A percentile compares a stretch with the other conserved stretches of the same genome.
Conservation (phyloP, 495 filamentous ascomycete species). For the Cudoniella acicularis region DNA sequence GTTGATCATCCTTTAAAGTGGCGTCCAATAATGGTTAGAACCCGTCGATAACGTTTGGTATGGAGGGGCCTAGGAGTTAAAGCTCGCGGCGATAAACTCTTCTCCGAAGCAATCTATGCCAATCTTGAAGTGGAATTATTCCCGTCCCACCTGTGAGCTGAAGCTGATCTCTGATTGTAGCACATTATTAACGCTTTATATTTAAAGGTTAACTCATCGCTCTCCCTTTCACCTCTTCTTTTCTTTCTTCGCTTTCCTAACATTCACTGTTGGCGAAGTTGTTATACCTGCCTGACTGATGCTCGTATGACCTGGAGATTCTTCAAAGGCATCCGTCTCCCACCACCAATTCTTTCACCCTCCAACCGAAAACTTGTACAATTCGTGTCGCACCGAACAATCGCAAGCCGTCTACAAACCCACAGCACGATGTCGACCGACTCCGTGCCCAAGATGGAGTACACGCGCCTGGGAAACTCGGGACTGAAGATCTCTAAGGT, state of each 20-base stretch:
- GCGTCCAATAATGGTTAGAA: too few species aligned
- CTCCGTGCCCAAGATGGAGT: slow-evolving; percentile 39
- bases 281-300: too few species aligned
- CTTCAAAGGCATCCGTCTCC: background rate
- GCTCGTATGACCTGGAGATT: background rate
- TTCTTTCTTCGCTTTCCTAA: too few species aligned
- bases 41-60: background rate
- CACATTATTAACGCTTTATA: background rate
- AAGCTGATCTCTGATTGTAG: background rate
- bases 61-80: background rate
- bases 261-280: too few species aligned
- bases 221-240: background rate
- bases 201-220: background rate
- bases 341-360: background rate
- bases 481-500: slow-evolving; percentile 66
- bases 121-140: too few species aligned
- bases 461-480: slow-evolving; percentile 56
- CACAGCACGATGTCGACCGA: slow-evolving; percentile 10
- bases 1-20: too few species aligned
- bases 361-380: too few species aligned
- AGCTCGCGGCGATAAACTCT: background rate
- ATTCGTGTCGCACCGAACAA: too few species aligned
- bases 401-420: background rate
- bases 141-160: too few species aligned
- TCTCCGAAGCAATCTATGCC: background rate